Evolutionary conservation across 441 rosid genomes (phyloP).

Genomic region (Dalechampia spathulata): DNA sequence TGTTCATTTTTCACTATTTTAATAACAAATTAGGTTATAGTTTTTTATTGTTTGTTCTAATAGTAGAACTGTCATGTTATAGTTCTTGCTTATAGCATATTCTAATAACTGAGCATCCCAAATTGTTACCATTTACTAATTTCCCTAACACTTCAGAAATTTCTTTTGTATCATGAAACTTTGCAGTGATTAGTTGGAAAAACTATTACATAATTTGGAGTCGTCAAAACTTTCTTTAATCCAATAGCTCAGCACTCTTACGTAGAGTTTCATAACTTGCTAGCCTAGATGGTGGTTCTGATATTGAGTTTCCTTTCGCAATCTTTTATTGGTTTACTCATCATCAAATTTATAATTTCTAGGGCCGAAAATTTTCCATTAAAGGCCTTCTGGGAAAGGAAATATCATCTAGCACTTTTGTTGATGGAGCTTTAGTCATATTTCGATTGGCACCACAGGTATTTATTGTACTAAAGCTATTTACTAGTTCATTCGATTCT

Average conservation of each 20-base stretch:
- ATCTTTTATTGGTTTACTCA: too few relatives aligned
- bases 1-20: neutral
- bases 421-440: constrained; percentile 76
- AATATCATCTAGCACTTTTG: constrained; percentile 37
- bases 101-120: too few relatives aligned
- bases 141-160: too few relatives aligned
- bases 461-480: neutral
- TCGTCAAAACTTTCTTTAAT: neutral
- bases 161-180: too few relatives aligned
- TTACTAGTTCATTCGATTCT: neutral
- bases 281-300: neutral
- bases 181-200: neutral
- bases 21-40: neutral
- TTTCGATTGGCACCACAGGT: constrained; percentile 98
- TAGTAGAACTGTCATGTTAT: neutral
- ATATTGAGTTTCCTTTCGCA: too few relatives aligned
- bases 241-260: neutral
- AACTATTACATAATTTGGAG: neutral
- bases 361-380: constrained; percentile 88
- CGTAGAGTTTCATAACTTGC: neutral
- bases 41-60: too few relatives aligned
- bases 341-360: constrained; percentile 18
- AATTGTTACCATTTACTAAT: too few relatives aligned
- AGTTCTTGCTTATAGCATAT: neutral
- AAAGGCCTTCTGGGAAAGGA: constrained; percentile 78